These are phyloP conservation scores for Groenewaldozyma auringiensis DNA, from an alignment of 1,139 yeast genomes.

Conservation along the genomic window DNA sequence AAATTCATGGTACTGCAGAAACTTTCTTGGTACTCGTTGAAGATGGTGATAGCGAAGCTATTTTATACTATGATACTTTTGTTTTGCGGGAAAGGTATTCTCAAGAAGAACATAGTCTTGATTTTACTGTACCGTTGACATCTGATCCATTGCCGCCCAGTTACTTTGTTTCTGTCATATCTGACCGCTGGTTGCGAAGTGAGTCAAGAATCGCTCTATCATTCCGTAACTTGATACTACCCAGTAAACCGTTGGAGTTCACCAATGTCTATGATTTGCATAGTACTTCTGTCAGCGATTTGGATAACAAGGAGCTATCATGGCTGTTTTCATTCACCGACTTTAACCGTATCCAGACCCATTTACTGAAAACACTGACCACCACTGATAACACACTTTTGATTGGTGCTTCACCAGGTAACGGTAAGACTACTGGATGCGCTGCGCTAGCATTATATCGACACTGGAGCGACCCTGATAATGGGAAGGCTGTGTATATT, in stretches of 20 bases:
- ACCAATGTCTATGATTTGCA: constrained; percentile 48
- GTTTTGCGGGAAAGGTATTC: constrained; percentile 44
- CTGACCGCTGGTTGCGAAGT: constrained; percentile 82
- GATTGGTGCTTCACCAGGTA: constrained; percentile 66
- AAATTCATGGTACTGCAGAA: constrained; percentile 57
- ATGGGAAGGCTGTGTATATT: constrained; percentile 56
- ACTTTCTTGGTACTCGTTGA: constrained; percentile 65
- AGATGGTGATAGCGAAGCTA: constrained; percentile 72
- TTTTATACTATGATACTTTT: constrained; percentile 54
- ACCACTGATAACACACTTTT: constrained; percentile 52
- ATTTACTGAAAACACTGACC: constrained; percentile 54
- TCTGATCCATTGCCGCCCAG: constrained; percentile 63
- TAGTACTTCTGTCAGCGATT: constrained; percentile 41
- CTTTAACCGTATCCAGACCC: constrained; percentile 71
- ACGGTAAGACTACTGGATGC: constrained; percentile 57
- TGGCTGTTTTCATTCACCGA: constrained; percentile 34
- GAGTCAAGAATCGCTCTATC: constrained; percentile 56
- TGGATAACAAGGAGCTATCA: constrained; percentile 42
- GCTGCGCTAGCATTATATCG: constrained; percentile 68
- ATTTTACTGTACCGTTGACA: constrained; percentile 52
- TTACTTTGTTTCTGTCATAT: constrained; percentile 61
- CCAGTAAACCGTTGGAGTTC: constrained; percentile 62
- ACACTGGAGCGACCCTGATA: constrained; percentile 57
- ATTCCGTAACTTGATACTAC: constrained; percentile 49
- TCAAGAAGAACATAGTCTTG: constrained; percentile 49